Evolutionary conservation across 176 grass and related monocot species (phyloP).

Genomic region (Triticum dicoccoides): DNA sequence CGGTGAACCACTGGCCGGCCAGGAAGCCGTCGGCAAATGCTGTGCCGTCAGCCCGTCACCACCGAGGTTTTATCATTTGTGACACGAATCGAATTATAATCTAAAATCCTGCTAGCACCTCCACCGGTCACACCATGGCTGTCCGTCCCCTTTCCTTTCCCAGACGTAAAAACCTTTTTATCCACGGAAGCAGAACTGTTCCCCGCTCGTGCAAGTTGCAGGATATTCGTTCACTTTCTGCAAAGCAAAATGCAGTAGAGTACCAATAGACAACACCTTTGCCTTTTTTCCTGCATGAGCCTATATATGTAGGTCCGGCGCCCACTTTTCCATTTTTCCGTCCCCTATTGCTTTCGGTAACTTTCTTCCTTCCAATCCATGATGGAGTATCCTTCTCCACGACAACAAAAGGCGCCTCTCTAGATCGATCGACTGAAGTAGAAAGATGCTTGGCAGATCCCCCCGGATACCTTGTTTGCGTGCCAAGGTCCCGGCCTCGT

Average conservation of each 20-base stretch:
- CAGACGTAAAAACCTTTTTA: not conserved
- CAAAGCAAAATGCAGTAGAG: not conserved
- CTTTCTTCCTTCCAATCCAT: conserved; percentile 7
- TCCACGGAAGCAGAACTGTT: not conserved
- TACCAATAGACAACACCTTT: not conserved
- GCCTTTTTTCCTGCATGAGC: not conserved
- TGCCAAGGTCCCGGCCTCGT: not conserved
- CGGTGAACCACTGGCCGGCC: not conserved
- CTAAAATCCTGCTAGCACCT: not conserved
- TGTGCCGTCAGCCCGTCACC: not conserved
- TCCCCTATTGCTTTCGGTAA: not conserved
- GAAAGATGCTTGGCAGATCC: not conserved
- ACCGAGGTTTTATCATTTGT: not conserved
- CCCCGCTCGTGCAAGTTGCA: not conserved
- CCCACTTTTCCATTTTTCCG: not conserved
- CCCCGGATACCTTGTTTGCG: not conserved
- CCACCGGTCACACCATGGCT: not conserved
- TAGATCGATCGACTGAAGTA: not conserved
- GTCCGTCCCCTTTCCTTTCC: not conserved
- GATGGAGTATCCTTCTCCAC: not conserved
- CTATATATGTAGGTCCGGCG: not conserved
- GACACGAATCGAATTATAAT: not conserved
- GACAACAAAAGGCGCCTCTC: not conserved
- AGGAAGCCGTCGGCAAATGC: not conserved
- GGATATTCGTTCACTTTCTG: conserved; percentile 22